Percentiles rank a stretch among this genome's conserved stretches.
phyloP scores from a whole-genome alignment of 345 rosid species.

The Jatropha curcas region DNA sequence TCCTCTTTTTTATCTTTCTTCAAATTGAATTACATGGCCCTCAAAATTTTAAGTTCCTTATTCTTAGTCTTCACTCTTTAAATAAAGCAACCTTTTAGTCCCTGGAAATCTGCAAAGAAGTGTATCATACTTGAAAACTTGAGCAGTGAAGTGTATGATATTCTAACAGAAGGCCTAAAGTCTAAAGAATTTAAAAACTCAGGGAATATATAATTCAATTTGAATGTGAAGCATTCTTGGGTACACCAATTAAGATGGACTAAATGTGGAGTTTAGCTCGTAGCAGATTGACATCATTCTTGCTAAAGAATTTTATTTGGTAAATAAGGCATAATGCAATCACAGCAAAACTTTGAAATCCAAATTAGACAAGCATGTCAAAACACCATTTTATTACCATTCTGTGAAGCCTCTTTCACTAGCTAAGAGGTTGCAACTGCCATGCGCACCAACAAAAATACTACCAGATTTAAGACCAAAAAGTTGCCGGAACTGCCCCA shows the following conservation, averaged over 20 bases:
- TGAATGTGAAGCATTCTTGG: not conserved
- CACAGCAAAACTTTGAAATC: not conserved
- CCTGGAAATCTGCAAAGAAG: not conserved
- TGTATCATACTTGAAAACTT: not conserved
- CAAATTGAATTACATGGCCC: not conserved
- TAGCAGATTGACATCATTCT: not conserved
- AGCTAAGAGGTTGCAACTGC: slow-evolving; percentile 56
- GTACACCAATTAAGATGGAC: not conserved
- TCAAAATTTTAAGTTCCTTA: not conserved
- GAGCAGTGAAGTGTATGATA: not conserved
- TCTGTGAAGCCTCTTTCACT: slow-evolving; percentile 89
- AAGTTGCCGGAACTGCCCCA: slow-evolving; percentile 91
- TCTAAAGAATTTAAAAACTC: not conserved
- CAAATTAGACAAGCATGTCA: not conserved
- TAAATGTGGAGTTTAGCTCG: not conserved
- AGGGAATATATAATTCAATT: not conserved
- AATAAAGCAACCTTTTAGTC: not conserved
- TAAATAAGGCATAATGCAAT: not conserved
- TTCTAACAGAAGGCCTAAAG: not conserved
- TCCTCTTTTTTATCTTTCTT: not conserved
- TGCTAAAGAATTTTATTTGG: not conserved
- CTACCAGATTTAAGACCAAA: slow-evolving; percentile 74
- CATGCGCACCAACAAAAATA: slow-evolving; percentile 52
- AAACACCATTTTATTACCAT: slow-evolving; percentile 50
- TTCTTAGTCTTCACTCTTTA: not conserved